Evolutionary conservation across 139 green algal genomes (phyloP).

Genomic region (Chlorella sp.): DNA sequence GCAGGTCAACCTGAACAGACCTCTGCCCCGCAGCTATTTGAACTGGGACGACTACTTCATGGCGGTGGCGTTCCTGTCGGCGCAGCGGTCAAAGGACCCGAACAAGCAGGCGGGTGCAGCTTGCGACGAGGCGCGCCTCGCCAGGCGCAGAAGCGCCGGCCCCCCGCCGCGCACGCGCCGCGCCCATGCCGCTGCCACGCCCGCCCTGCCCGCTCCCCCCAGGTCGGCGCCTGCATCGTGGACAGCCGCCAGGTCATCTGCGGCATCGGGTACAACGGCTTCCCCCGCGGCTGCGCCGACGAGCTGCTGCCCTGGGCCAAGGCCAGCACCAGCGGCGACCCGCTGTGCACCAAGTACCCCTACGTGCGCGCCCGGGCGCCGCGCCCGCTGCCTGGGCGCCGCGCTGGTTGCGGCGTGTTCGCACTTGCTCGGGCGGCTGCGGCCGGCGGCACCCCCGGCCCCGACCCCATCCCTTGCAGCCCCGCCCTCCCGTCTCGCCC

Average conservation of each 20-base stretch:
- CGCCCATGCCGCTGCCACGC: too few relatives aligned
- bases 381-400: too few relatives aligned
- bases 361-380: too few relatives aligned
- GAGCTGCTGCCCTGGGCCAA: slow-evolving; percentile 90
- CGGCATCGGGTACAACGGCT: slow-evolving; percentile 99
- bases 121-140: too few relatives aligned
- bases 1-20: neutral
- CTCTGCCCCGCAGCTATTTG: slow-evolving; percentile 68
- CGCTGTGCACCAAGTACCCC: slow-evolving; percentile 89
- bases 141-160: too few relatives aligned
- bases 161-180: too few relatives aligned
- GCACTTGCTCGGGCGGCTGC: too few relatives aligned
- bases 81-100: slow-evolving; percentile 95
- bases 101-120: slow-evolving; percentile 94
- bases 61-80: slow-evolving; percentile 92
- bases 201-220: too few relatives aligned
- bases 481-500: too few relatives aligned
- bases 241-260: slow-evolving; percentile 90
- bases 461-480: too few relatives aligned
- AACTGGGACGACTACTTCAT: slow-evolving; percentile 99
- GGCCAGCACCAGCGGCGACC: slow-evolving; percentile 42
- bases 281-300: slow-evolving; percentile 93
- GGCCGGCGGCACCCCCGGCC: too few relatives aligned
- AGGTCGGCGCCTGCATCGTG: slow-evolving; percentile 91
- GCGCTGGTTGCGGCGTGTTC: too few relatives aligned